Base-by-base conservation (phyloP, 164 flowering plant genomes). In the Buxus sempervirens region DNA sequence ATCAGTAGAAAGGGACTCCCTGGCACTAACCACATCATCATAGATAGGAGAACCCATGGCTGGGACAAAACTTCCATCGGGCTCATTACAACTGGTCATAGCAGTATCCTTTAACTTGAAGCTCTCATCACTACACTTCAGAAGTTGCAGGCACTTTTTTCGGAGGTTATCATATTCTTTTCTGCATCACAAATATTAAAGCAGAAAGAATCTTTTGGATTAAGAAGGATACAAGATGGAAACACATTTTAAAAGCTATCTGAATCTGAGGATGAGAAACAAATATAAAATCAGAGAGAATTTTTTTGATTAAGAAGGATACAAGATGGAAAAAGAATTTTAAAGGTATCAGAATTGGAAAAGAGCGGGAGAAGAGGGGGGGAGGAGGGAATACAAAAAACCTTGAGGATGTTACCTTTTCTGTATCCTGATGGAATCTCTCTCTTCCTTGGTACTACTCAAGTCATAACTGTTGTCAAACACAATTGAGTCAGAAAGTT, bases 11-110 rank as follows among this genome's bases (percentile, higher is more conserved):
- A 94, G 91, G 59, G 96, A 90, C 60, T 85, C 93, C 76, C 90
- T 77, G 5, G 90, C 96, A 81, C 98, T 91, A 68, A 86, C 91
- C 41, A 80, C 90, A 66, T 90, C 97, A 68, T 90, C 96, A 27
- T 90, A 89, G 65, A 79, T 64, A 55, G 78, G 62, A 65, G 82
- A 79, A 67, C 79, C 83, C 49, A 66, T 21, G 41, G 60, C 78
- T 42, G 80, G 82, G 69, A 49, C 70, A 18, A 74, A 54, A 60
- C 66, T 64, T 38, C 63, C 69, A 53, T 75, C 62, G 49, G 59
- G 72, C n/a, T 54, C 79, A 60, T 55, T 58, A 61, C 66, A 48
- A 54, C 63, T 67, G 19, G 23, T 60, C 56, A 68, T 73, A 55
- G 61, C 64, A n/a, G 53, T 23, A 73, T 79, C 78, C 36, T 73